phyloP scores from a whole-genome alignment of 2,329 filamentous ascomycete genomes.

The Alternaria ventricosa region DNA sequence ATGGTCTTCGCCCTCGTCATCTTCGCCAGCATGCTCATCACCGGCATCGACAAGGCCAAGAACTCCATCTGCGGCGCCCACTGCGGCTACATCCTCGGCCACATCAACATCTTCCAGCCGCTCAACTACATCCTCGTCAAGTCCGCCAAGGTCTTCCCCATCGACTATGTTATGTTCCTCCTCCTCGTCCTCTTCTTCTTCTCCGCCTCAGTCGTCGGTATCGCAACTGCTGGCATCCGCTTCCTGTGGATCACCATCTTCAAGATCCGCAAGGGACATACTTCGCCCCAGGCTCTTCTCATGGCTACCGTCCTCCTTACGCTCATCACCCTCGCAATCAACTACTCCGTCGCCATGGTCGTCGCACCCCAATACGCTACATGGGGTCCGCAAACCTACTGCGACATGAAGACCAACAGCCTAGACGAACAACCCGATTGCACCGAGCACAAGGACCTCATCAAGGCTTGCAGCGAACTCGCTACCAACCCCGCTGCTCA shows the following conservation, averaged over 20 bases:
- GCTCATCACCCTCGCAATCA: conserved; percentile 86
- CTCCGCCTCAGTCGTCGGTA: conserved; percentile 82
- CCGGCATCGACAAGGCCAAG: conserved; percentile 92
- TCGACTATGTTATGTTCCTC: conserved; percentile 91
- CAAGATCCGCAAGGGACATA: conserved; percentile 86
- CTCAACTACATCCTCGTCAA: conserved; percentile 88
- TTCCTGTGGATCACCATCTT: conserved; percentile 97
- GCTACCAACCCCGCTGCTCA: conserved; percentile 73
- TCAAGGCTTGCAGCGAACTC: conserved; percentile 82
- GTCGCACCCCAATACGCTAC: conserved; percentile 95
- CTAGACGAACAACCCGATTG: conserved; percentile 77
- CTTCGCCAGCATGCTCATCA: conserved; percentile 93
- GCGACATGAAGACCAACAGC: conserved; percentile 70
- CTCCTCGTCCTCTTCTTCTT: conserved; percentile 88
- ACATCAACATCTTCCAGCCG: conserved; percentile 92
- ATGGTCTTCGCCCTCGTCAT: conserved; percentile 76
- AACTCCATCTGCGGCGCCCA: conserved; percentile 90
- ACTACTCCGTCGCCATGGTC: conserved; percentile 91
- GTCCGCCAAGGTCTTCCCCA: conserved; percentile 81
- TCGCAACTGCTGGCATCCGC: conserved; percentile 87
- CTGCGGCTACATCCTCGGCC: conserved; percentile 90
- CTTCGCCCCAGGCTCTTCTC: conserved; percentile 88
- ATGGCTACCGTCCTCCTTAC: conserved; percentile 91
- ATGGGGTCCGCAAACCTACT: conserved; percentile 94
- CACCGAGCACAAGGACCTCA: conserved; percentile 69